These are phyloP conservation scores for Penicillium robsamsonii DNA, from an alignment of 495 filamentous ascomycete species.

Conservation along the genomic window DNA sequence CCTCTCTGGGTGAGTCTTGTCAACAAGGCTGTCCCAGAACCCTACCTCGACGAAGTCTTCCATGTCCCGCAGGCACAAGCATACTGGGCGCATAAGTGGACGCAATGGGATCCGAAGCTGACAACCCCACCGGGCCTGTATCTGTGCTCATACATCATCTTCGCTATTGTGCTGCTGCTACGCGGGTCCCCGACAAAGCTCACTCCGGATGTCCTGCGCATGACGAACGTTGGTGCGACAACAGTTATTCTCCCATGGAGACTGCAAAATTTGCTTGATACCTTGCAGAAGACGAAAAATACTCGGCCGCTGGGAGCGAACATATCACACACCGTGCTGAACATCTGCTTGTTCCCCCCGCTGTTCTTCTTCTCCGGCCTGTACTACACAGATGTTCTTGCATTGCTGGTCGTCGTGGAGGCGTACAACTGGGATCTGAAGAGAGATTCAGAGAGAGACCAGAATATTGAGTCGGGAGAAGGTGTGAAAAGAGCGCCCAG, in stretches of 20 bases:
- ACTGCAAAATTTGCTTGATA: slow-evolving; percentile 40
- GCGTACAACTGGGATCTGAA: slow-evolving; percentile 63
- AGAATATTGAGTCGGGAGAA: slow-evolving; percentile 12
- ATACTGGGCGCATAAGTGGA: slow-evolving; percentile 75
- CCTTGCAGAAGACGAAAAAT: slow-evolving; percentile 39
- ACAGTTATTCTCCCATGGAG: slow-evolving; percentile 43
- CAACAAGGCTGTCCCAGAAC: slow-evolving; percentile 60
- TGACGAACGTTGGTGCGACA: slow-evolving; percentile 40
- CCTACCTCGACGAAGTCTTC: slow-evolving; percentile 94
- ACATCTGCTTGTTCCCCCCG: slow-evolving; percentile 82
- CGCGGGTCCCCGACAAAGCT: slow-evolving; percentile 42
- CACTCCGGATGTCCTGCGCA: slow-evolving; percentile 37
- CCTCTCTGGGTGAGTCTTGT: slow-evolving; percentile 42
- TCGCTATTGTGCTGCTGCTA: slow-evolving; percentile 32
- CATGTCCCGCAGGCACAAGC: slow-evolving; percentile 88
- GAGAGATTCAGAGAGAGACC: slow-evolving; percentile 17
- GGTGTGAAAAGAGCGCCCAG: neutral
- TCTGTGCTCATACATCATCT: slow-evolving; percentile 52
- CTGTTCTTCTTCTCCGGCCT: slow-evolving; percentile 93
- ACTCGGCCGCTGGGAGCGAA: slow-evolving; percentile 38
- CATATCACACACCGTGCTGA: slow-evolving; percentile 64
- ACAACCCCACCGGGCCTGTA: slow-evolving; percentile 93
- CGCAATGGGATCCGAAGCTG: slow-evolving; percentile 90
- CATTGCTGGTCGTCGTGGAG: slow-evolving; percentile 59
- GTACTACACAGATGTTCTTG: slow-evolving; percentile 86